Percentiles rank a stretch among this genome's conserved stretches.
Evolutionary conservation across 306 rosid genomes (phyloP).

Genomic region (Aeschynomene evenia): DNA sequence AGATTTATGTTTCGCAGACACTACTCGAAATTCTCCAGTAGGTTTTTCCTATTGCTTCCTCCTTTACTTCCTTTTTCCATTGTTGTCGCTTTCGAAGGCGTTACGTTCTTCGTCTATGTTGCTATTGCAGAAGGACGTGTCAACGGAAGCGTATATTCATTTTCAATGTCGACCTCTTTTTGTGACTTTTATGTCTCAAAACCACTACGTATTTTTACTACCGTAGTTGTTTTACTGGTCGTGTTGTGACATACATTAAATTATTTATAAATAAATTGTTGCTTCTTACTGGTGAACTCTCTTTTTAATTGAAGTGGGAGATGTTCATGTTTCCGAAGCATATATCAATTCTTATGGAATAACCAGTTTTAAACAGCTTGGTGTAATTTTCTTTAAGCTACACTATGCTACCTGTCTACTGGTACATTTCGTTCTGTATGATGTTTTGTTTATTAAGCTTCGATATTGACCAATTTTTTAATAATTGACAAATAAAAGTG

Average conservation of each 20-base stretch:
- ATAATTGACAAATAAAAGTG: background rate
- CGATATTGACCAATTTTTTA: background rate
- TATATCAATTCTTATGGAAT: conserved; percentile 32
- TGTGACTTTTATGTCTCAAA: background rate
- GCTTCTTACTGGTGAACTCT: conserved; percentile 86
- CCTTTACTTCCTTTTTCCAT: no score
- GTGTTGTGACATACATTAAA: conserved; percentile 35
- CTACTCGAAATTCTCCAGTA: background rate
- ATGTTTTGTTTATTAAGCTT: background rate
- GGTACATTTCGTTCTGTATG: conserved; percentile 49
- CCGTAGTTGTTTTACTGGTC: conserved; percentile 44
- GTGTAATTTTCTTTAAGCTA: conserved; percentile 37
- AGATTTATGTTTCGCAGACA: background rate
- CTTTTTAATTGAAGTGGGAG: conserved; percentile 39
- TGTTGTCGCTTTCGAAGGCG: conserved; percentile 80
- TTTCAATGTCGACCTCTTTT: conserved; percentile 31
- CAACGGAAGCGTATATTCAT: conserved; percentile 77
- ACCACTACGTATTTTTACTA: conserved; percentile 22
- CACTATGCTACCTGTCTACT: conserved; percentile 88
- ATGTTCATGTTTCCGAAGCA: conserved; percentile 91
- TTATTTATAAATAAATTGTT: conserved; percentile 14
- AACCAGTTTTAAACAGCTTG: conserved; percentile 75
- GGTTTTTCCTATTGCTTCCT: background rate
- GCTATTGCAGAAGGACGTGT: conserved; percentile 63
- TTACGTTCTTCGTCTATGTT: conserved; percentile 61